Percentiles rank a stretch among this genome's conserved stretches.
Conservation (phyloP, 2,329 filamentous ascomycete genomes). For the Pseudopyrenochaeta lycopersici region DNA sequence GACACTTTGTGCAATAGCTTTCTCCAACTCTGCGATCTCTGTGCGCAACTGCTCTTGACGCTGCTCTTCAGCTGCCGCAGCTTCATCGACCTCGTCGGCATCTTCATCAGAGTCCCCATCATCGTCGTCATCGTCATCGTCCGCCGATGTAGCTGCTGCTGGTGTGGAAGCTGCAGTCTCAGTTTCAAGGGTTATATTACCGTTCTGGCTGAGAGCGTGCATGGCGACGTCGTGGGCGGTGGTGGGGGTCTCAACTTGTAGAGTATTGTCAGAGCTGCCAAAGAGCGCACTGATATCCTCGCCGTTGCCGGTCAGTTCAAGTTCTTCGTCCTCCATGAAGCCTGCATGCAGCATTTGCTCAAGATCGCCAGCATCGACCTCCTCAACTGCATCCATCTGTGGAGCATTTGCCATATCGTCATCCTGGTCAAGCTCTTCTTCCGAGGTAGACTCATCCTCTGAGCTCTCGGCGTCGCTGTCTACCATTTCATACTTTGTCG, state of each 20-base stretch:
- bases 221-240: constrained; percentile 48
- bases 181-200: constrained; percentile 36
- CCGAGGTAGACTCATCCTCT: constrained; percentile 43
- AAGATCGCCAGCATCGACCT: constrained; percentile 50
- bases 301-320: constrained; percentile 39
- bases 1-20: constrained; percentile 56
- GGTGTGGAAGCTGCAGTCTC: constrained; percentile 45
- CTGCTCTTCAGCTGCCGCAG: constrained; percentile 57
- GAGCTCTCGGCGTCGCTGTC: constrained; percentile 56
- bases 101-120: constrained; percentile 52
- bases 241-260: constrained; percentile 45
- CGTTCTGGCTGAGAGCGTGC: constrained; percentile 44
- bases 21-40: constrained; percentile 65
- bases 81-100: constrained; percentile 59
- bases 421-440: constrained; percentile 48
- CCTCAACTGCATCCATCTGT: constrained; percentile 48
- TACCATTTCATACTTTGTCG: constrained; percentile 65
- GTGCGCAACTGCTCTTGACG: constrained; percentile 57
- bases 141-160: constrained; percentile 44
- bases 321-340: constrained; percentile 46
- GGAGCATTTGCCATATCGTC: constrained; percentile 53
- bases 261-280: constrained; percentile 28
- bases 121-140: constrained; percentile 56
- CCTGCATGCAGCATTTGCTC: constrained; percentile 41
- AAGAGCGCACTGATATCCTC: constrained; percentile 45